Conservation (phyloP, 2,329 filamentous ascomycete species). For the Cladophialophora psammophila region DNA sequence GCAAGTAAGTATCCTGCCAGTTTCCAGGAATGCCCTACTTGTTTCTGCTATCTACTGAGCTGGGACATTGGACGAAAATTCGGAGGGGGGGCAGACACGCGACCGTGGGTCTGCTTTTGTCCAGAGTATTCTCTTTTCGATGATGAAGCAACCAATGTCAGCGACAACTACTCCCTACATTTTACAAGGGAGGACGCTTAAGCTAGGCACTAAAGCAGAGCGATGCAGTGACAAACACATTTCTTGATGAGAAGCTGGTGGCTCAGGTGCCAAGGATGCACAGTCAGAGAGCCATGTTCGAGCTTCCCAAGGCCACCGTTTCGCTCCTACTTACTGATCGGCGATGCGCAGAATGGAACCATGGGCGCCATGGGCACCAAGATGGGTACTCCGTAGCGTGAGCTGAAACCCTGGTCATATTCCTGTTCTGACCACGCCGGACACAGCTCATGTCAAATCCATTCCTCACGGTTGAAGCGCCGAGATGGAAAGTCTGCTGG, state of each 20-base stretch:
- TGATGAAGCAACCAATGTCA: background rate
- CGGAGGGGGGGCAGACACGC: background rate
- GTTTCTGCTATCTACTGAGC: no score
- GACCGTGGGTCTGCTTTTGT: background rate
- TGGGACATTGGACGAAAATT: background rate
- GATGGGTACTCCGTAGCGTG: constrained; percentile 1
- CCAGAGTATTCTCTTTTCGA: background rate
- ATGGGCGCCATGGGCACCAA: background rate
- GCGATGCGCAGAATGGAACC: background rate
- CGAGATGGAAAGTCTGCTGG: background rate
- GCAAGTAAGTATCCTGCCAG: background rate
- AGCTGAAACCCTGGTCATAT: background rate
- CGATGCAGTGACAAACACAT: background rate
- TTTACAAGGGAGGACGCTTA: background rate
- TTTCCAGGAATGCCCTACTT: background rate
- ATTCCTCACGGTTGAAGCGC: background rate
- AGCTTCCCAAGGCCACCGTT: background rate
- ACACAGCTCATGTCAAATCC: background rate
- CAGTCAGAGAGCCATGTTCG: background rate
- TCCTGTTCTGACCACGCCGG: background rate
- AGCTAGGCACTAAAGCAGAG: background rate
- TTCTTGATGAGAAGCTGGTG: background rate
- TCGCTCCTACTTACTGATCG: background rate
- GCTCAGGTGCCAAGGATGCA: background rate
- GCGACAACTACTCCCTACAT: background rate